These are phyloP conservation scores for Emergomyces africanus DNA, from an alignment of 2,329 filamentous ascomycete species.

Conservation along the genomic window DNA sequence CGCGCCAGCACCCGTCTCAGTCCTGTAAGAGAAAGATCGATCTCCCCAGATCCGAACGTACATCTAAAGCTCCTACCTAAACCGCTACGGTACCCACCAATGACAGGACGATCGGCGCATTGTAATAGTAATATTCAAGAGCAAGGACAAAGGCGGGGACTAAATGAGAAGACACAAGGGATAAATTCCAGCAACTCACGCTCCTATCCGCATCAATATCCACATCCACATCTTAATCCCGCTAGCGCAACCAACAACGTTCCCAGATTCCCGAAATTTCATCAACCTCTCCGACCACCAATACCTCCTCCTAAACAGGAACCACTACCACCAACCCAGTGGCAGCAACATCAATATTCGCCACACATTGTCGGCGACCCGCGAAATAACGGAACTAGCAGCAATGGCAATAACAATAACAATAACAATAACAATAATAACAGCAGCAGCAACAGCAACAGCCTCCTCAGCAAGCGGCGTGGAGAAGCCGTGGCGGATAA, in stretches of 20 bases:
- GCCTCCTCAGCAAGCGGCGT: conserved; percentile 14
- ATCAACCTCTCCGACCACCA: neutral
- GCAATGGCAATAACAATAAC: neutral
- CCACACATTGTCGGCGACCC: neutral
- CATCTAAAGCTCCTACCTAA: neutral
- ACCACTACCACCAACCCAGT: neutral
- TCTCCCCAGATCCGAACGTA: neutral
- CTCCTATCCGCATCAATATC: neutral
- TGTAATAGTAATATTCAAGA: neutral
- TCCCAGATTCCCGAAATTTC: neutral
- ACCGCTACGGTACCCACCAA: neutral
- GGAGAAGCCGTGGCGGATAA: conserved; percentile 11
- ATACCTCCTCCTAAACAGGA: neutral
- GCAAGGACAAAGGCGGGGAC: neutral
- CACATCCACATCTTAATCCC: neutral
- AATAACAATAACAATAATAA: neutral
- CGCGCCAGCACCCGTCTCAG: conserved; percentile 13
- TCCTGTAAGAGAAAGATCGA: conserved; percentile 11
- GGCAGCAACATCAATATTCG: neutral
- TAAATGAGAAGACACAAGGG: neutral
- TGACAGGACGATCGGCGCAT: neutral
- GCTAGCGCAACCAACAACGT: neutral
- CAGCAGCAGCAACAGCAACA: neutral
- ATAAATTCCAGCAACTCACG: neutral
- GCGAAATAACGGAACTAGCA: neutral